Evolutionary conservation across 2,329 filamentous ascomycete species (phyloP).

Genomic region (Zasmidium citrigriseum): DNA sequence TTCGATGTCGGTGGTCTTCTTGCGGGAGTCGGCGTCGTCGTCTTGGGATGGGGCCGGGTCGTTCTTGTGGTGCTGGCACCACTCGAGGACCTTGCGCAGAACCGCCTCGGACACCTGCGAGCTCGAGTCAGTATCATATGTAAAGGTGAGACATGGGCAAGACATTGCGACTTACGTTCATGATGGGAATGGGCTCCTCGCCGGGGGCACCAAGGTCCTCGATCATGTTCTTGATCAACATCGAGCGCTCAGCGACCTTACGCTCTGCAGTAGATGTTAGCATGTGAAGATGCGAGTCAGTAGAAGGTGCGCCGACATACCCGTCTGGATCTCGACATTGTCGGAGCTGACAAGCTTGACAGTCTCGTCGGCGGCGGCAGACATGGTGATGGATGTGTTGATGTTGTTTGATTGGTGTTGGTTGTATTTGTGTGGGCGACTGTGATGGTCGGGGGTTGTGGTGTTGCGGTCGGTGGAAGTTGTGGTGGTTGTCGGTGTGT

Average conservation of each 20-base stretch:
- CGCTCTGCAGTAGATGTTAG: conserved; percentile 58
- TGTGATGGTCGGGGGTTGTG: conserved; percentile 2
- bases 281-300: conserved; percentile 11
- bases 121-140: conserved; percentile 30
- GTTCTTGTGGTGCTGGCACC: conserved; percentile 92
- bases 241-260: conserved; percentile 82
- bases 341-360: conserved; percentile 50
- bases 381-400: conserved; percentile 31
- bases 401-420: conserved; percentile 15
- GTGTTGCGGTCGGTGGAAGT: conserved; percentile 5
- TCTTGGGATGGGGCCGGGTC: conserved; percentile 82
- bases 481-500: conserved; percentile 6
- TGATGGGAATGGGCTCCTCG: conserved; percentile 78
- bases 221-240: conserved; percentile 97
- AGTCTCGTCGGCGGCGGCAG: conserved; percentile 34
- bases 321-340: conserved; percentile 46
- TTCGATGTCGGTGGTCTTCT: conserved; percentile 98
- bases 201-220: conserved; percentile 76
- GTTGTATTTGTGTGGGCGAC: conserved; percentile 9
- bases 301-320: conserved; percentile 26
- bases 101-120: conserved; percentile 81
- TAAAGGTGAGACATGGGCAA: conserved; percentile 4
- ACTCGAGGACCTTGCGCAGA: conserved; percentile 93
- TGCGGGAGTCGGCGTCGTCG: conserved; percentile 89
- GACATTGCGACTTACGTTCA: conserved; percentile 58